Percentiles rank a stretch among this genome's conserved stretches.
These are phyloP conservation scores for Saprolegnia parasitica DNA, from an alignment of 352 stramenopile species.

Conservation along the genomic window DNA sequence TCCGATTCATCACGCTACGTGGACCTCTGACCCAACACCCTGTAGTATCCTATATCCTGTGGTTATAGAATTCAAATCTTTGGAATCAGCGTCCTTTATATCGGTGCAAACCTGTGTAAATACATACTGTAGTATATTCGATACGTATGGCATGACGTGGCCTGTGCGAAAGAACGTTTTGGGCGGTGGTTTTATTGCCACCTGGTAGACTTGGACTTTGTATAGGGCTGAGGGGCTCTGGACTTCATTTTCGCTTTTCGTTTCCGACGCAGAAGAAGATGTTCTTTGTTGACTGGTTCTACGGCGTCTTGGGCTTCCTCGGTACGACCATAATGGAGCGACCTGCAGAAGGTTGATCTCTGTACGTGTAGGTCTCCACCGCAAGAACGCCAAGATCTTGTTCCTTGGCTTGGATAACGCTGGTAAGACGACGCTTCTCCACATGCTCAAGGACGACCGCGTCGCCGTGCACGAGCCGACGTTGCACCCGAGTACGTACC, in stretches of 20 bases:
- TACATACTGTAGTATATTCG: neutral
- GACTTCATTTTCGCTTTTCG: slow-evolving; percentile 29
- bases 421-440: slow-evolving; percentile 99
- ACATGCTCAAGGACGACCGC: slow-evolving; percentile 99
- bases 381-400: slow-evolving; percentile 99
- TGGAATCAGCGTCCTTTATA: neutral
- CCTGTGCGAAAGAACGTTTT: slow-evolving; percentile 11
- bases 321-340: slow-evolving; percentile 49
- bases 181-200: slow-evolving; percentile 1
- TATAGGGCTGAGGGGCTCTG: slow-evolving; percentile 15
- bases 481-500: slow-evolving; percentile 88
- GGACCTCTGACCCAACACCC: slow-evolving; percentile 1
- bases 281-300: slow-evolving; percentile 97
- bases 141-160: slow-evolving; percentile 24
- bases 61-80: neutral
- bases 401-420: slow-evolving; percentile 99
- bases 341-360: slow-evolving; percentile 5
- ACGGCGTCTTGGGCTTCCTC: slow-evolving; percentile 89
- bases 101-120: neutral
- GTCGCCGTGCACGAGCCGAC: slow-evolving; percentile 95
- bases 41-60: neutral
- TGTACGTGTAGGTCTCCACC: slow-evolving; percentile 92
- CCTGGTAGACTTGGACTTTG: slow-evolving; percentile 25
- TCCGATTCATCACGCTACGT: neutral
- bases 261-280: slow-evolving; percentile 42